phyloP scores from a whole-genome alignment of 2,329 filamentous ascomycete genomes.

The Tolypocladium tropicale region DNA sequence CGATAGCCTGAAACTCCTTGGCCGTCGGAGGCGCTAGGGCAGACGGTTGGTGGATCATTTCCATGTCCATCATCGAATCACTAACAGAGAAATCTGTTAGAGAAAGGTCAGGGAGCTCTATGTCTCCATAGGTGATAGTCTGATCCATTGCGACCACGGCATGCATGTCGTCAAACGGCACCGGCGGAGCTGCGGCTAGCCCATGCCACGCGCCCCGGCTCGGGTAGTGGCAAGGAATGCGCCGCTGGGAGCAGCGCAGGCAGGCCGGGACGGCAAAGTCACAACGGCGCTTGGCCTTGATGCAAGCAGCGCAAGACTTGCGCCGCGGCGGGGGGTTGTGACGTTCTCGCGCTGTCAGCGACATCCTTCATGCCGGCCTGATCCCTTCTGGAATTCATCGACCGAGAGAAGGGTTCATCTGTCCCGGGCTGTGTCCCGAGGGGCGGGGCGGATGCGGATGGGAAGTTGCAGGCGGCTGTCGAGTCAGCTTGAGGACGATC shows the following conservation, averaged over 20 bases:
- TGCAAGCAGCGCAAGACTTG: constrained; percentile 48
- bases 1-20: constrained; percentile 7
- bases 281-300: constrained; percentile 46
- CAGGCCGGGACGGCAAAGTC: constrained; percentile 41
- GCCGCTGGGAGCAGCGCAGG: constrained; percentile 37
- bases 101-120: constrained; percentile 9
- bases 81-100: constrained; percentile 6
- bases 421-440: not conserved
- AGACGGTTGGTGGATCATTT: constrained; percentile 11
- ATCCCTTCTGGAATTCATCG: not conserved
- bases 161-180: not conserved
- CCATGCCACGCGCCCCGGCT: not conserved
- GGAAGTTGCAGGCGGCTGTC: not conserved
- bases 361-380: constrained; percentile 9
- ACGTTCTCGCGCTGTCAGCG: constrained; percentile 23
- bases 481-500: not conserved
- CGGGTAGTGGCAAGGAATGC: constrained; percentile 37
- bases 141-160: not conserved
- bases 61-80: constrained; percentile 8
- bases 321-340: constrained; percentile 36
- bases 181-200: not conserved
- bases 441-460: not conserved
- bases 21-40: constrained; percentile 12
- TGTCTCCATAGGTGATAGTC: not conserved
- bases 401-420: not conserved